These are phyloP conservation scores for Vachellia collinsii DNA, from an alignment of 306 rosid species.

Conservation along the genomic window DNA sequence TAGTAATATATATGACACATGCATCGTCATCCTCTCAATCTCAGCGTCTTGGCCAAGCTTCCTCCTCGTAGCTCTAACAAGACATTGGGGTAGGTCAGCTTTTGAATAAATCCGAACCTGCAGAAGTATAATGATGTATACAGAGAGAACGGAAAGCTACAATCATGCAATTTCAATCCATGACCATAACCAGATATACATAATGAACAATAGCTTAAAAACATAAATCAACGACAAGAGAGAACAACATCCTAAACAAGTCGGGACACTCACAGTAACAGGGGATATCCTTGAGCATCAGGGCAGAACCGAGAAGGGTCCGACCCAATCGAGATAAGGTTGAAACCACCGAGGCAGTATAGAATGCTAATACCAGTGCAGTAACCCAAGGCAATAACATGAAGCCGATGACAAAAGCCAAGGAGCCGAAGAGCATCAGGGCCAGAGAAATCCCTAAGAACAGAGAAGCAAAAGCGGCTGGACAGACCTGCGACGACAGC, in stretches of 20 bases:
- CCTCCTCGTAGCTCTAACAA: not conserved
- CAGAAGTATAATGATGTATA: not conserved
- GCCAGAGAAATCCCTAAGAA: slow-evolving; percentile 48
- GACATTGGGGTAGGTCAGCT: slow-evolving; percentile 10
- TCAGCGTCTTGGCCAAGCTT: not conserved
- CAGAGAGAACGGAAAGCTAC: not conserved
- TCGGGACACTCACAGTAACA: not conserved
- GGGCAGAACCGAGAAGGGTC: slow-evolving; percentile 10
- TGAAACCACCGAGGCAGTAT: slow-evolving; percentile 35
- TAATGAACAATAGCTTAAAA: not conserved
- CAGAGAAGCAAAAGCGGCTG: slow-evolving; percentile 47
- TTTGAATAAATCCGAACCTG: not conserved
- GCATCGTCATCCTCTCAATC: not conserved
- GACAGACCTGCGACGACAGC: slow-evolving; percentile 31
- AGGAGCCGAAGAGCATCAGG: slow-evolving; percentile 47
- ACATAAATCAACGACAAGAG: not conserved
- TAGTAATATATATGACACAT: not conserved
- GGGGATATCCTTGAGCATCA: not conserved
- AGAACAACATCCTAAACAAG: not conserved
- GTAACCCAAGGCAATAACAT: slow-evolving; percentile 43
- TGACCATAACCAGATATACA: not conserved
- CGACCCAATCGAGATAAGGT: slow-evolving; percentile 31
- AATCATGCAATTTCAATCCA: not conserved
- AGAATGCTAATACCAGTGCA: slow-evolving; percentile 41
- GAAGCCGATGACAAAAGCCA: slow-evolving; percentile 41